Base-by-base conservation (phyloP, 1,139 yeast genomes). In the Geotrichum citri-aurantii region DNA sequence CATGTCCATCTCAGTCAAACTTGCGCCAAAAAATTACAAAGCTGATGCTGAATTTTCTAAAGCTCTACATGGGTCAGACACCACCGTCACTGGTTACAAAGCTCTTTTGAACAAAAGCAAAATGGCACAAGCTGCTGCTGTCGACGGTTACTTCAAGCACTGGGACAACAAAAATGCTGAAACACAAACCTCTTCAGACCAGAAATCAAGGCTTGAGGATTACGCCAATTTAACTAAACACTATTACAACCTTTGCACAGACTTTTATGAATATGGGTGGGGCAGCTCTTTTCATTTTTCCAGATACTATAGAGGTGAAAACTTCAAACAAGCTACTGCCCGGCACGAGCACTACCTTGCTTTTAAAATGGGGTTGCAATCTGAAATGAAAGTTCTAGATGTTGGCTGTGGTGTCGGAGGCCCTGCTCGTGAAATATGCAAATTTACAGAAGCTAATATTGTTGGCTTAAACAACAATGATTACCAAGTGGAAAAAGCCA, bases 391-490 rank as follows among this genome's bases (percentile, higher is more conserved):
- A 70, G 99, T 93, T 29, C 82, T 93, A 69, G 99, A 93, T 73
- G 99, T 93, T 61, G 99, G 99, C 56, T 93, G 99, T 79, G 99
- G 99, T 80, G 96, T 93, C 68, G 99, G 99, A 72, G 99, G 99
- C 49, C 99, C 99, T 68, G 98, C 97, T 44, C 86, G 97, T 75
- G 97, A 93, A 77, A 93, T 93, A 71, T 81, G 87, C 64, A 83
- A 97, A 73, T 93, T 93, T 78, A 87, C 98, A 59, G 92, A 87
- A 67, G 88, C 95, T 76, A 77, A 83, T 67, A 80, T 93, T 72
- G 88, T 88, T 66, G 99, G 99, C 54, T 81, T 93, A 70, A 93
- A 93, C 80, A 93, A 93, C 80, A 93, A 93, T 73, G 99, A 93
- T 76, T 93, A 93, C 67, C 82, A 93, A 79, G 87, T 93, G 68